These are phyloP conservation scores for Nidularia sp. DNA, from an alignment of 768 basidiomycete genomes.

Conservation along the genomic window DNA sequence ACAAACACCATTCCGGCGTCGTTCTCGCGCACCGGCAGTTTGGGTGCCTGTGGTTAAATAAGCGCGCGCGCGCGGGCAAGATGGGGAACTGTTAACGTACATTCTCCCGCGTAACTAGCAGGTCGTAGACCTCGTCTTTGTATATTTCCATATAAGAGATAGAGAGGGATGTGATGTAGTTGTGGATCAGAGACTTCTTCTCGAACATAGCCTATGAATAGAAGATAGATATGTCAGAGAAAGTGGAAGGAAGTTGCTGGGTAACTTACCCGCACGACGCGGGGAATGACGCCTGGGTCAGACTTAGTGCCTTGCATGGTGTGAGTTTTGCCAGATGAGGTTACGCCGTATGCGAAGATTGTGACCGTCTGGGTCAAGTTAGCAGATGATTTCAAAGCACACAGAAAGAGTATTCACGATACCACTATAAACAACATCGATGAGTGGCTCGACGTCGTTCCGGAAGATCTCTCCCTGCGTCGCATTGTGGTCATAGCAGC, in stretches of 20 bases:
- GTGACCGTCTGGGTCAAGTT: slow-evolving; percentile 60
- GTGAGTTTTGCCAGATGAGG: slow-evolving; percentile 87
- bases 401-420: slow-evolving; percentile 43
- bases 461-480: slow-evolving; percentile 76
- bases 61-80: slow-evolving; percentile 1
- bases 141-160: slow-evolving; percentile 89
- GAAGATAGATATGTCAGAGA: neutral
- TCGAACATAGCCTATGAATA: slow-evolving; percentile 51
- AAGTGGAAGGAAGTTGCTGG: neutral
- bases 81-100: slow-evolving; percentile 29
- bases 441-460: slow-evolving; percentile 70
- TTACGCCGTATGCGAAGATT: slow-evolving; percentile 88
- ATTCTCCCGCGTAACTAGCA: slow-evolving; percentile 69
- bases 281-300: slow-evolving; percentile 83
- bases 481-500: slow-evolving; percentile 68
- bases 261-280: slow-evolving; percentile 61
- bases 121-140: slow-evolving; percentile 87
- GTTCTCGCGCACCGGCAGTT: slow-evolving; percentile 52
- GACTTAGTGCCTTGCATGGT: slow-evolving; percentile 82
- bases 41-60: slow-evolving; percentile 31
- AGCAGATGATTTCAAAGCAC: neutral
- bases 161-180: slow-evolving; percentile 41
- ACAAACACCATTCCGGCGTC: slow-evolving; percentile 51
- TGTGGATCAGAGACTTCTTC: slow-evolving; percentile 32
- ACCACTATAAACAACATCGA: slow-evolving; percentile 75